phyloP scores from a whole-genome alignment of 2,329 filamentous ascomycete species.

The Aureobasidium pullulans region DNA sequence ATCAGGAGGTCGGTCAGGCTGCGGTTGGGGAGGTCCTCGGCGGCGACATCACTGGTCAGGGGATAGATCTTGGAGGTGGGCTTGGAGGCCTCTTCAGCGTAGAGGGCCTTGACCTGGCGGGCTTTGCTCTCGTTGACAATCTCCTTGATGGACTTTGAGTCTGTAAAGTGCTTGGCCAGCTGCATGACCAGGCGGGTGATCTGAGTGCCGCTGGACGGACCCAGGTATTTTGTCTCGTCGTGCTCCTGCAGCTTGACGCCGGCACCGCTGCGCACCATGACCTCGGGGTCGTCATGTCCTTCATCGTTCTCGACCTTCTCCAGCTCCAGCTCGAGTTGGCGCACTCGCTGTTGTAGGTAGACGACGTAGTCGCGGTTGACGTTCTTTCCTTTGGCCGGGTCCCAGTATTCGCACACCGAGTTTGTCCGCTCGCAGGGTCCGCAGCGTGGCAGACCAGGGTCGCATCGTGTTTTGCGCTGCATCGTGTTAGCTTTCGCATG shows the following conservation, averaged over 20 bases:
- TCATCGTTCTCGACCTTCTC: conserved; percentile 72
- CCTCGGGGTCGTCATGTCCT: conserved; percentile 63
- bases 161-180: conserved; percentile 86
- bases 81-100: conserved; percentile 57
- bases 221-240: conserved; percentile 84
- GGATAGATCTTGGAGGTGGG: conserved; percentile 77
- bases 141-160: conserved; percentile 84
- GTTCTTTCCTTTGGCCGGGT: conserved; percentile 76
- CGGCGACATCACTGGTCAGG: conserved; percentile 77
- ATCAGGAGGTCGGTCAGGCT: conserved; percentile 70
- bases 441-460: conserved; percentile 84
- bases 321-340: conserved; percentile 73
- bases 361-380: conserved; percentile 91
- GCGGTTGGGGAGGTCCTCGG: conserved; percentile 64
- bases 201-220: conserved; percentile 89
- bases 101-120: conserved; percentile 61
- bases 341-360: conserved; percentile 79
- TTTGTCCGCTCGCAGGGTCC: conserved; percentile 87
- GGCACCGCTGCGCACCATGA: conserved; percentile 79
- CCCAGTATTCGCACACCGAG: conserved; percentile 89
- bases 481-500: conserved; percentile 13
- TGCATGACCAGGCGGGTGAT: conserved; percentile 95
- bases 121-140: conserved; percentile 71
- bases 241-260: conserved; percentile 71
- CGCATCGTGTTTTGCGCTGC: conserved; percentile 94